Base-by-base conservation (phyloP, 352 stramenopile genomes). In the Phytophthora palmivora region DNA sequence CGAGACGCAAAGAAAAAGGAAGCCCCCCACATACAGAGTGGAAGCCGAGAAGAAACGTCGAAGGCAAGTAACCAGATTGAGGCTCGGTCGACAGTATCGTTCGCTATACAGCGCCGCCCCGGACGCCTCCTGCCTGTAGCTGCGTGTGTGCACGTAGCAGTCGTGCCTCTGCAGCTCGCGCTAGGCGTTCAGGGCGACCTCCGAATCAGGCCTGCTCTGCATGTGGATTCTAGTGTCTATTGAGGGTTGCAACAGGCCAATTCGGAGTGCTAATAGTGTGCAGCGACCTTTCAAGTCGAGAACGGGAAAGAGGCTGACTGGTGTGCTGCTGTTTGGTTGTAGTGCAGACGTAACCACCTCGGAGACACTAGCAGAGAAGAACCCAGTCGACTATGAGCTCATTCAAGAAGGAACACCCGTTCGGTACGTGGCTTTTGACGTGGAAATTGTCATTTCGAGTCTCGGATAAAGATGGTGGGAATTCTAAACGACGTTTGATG, bases 351-450 rank as follows among this genome's bases (percentile, higher is more conserved):
- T 60, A 71, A 60, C 11, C 34, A 60, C 44, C 61, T 61, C 55
- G 43, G 55, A 58, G 32, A 22, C 57, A 53, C 44, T 53, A 53
- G 34, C 16, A 34, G 36, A 66, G 45, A 62, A 58, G 34, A 58
- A 55, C 46, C 19, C 47, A 56, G 54, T 61, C 53, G 22, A 71
- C 42, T 9, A 94, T 95, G 87, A 96, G 86, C 77, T 96, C 87
- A 51, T 96, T 96, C 61, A 96, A 95, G 86, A 96, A 96, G 79
- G 87, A 96, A 67, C 87, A 96, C 63, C 82, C 86, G 43, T 95
- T 94, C 30, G 87, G 87, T 95, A 71, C 56, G 83, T 72, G 12
- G 18, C 34, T 62, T 5, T 49, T 16, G n/a, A n/a, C n/a, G n/a
- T n/a, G n/a, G n/a, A n/a, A n/a, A n/a, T n/a, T n/a, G 3, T 14